Conservation (phyloP, 1,139 yeast genomes). For the Groenewaldozyma sp. region DNA sequence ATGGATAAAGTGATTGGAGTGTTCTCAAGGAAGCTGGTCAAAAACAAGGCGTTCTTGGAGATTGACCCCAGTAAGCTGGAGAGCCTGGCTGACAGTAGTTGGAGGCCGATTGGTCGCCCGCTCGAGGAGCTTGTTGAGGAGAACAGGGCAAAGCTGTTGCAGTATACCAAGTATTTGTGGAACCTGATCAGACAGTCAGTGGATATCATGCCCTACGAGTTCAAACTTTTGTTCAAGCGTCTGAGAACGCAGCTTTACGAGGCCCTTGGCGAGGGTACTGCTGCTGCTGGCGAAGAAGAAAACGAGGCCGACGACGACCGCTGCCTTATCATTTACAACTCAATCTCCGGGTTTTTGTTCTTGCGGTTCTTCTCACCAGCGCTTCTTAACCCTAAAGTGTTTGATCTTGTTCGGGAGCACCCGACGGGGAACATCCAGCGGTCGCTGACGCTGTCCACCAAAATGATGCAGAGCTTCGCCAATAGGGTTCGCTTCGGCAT, state of each 20-base stretch:
- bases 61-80: slow-evolving; percentile 54
- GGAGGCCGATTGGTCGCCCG: slow-evolving; percentile 15
- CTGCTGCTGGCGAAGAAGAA: too few relatives aligned
- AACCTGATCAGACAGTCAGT: slow-evolving; percentile 55
- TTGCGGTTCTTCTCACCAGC: slow-evolving; percentile 88
- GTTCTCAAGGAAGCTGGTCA: slow-evolving; percentile 49
- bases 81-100: slow-evolving; percentile 21
- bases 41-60: slow-evolving; percentile 51
- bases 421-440: slow-evolving; percentile 65
- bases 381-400: slow-evolving; percentile 75
- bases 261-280: slow-evolving; percentile 9
- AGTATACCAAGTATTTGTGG: slow-evolving; percentile 65
- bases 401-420: slow-evolving; percentile 60
- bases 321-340: slow-evolving; percentile 31
- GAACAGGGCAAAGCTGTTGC: slow-evolving; percentile 45
- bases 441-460: slow-evolving; percentile 75
- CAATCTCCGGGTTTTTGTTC: slow-evolving; percentile 76
- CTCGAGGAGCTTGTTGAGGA: slow-evolving; percentile 34
- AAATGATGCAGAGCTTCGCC: slow-evolving; percentile 69
- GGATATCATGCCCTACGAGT: slow-evolving; percentile 65
- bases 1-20: slow-evolving; percentile 64
- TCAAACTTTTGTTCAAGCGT: slow-evolving; percentile 38
- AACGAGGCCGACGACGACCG: slow-evolving; percentile 10
- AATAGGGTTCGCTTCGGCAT: slow-evolving; percentile 65
- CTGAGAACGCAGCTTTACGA: slow-evolving; percentile 17